Evolutionary conservation across 2,329 filamentous ascomycete species (phyloP).

Genomic region (Immersiporthe knoxdaviesiana): DNA sequence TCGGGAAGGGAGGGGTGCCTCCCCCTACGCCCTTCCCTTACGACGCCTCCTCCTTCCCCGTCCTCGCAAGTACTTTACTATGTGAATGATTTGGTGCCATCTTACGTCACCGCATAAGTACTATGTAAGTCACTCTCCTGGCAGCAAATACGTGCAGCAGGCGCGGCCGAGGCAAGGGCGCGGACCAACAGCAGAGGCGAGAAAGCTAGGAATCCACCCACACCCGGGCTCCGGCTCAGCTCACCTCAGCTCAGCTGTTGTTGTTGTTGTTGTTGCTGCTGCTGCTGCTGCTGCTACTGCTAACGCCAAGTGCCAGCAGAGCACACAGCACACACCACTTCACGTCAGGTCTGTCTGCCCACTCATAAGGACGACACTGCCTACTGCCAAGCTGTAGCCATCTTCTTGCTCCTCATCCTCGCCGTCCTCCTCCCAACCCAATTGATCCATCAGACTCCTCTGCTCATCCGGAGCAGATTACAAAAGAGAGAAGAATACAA

Average conservation of each 20-base stretch:
- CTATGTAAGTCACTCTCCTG: background rate
- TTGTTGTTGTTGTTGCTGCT: background rate
- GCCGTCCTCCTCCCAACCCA: background rate
- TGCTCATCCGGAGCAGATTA: background rate
- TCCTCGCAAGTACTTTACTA: too few species aligned
- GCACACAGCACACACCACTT: background rate
- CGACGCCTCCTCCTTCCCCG: too few species aligned
- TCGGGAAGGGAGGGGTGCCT: too few species aligned
- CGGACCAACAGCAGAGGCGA: background rate
- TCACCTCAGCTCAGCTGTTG: background rate
- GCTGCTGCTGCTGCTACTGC: background rate
- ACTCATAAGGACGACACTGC: background rate
- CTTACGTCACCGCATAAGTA: constrained; percentile 2
- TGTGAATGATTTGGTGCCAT: background rate
- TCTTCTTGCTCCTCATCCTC: background rate
- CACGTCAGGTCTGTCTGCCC: background rate
- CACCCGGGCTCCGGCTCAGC: background rate
- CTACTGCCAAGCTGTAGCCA: background rate
- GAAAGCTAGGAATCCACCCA: background rate
- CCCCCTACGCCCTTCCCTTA: background rate
- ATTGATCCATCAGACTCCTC: background rate
- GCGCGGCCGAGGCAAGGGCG: background rate
- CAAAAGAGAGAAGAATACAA: background rate
- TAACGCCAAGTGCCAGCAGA: background rate
- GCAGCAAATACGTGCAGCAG: background rate